Evolutionary conservation across 2,329 filamentous ascomycete genomes (phyloP).

Genomic region (Colletotrichum tamarilloi): DNA sequence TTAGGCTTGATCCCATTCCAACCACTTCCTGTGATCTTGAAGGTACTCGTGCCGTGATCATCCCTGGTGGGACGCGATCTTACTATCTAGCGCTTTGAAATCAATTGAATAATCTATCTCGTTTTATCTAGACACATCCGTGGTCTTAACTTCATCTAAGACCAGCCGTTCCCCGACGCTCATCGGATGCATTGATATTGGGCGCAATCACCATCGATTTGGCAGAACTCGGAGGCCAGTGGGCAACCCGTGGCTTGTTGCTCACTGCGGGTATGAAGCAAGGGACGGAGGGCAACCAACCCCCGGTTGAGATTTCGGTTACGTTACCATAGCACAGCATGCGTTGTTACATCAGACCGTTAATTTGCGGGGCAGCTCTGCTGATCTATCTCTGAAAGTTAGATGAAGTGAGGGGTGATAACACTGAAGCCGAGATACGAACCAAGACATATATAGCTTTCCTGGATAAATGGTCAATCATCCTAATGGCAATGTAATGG

Average conservation of each 20-base stretch:
- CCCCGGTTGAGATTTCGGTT: not conserved
- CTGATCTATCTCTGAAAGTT: not conserved
- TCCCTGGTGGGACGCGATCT: no score
- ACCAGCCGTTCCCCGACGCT: no score
- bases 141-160: no score
- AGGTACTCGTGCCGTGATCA: no score
- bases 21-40: no score
- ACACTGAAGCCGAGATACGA: not conserved
- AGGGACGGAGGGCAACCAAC: not conserved
- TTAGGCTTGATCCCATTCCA: no score
- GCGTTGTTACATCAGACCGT: slow-evolving; percentile 4
- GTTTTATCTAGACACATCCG: no score
- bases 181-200: not conserved
- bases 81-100: no score
- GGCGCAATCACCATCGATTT: not conserved
- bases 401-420: not conserved
- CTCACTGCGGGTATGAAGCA: not conserved
- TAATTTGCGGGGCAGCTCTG: not conserved
- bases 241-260: not conserved
- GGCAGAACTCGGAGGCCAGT: not conserved
- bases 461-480: not conserved
- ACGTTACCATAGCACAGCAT: slow-evolving; percentile 6
- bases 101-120: no score
- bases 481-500: not conserved
- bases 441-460: not conserved